Base-by-base conservation (phyloP, 768 basidiomycete species). In the Tylopilus vinaceipallidus region DNA sequence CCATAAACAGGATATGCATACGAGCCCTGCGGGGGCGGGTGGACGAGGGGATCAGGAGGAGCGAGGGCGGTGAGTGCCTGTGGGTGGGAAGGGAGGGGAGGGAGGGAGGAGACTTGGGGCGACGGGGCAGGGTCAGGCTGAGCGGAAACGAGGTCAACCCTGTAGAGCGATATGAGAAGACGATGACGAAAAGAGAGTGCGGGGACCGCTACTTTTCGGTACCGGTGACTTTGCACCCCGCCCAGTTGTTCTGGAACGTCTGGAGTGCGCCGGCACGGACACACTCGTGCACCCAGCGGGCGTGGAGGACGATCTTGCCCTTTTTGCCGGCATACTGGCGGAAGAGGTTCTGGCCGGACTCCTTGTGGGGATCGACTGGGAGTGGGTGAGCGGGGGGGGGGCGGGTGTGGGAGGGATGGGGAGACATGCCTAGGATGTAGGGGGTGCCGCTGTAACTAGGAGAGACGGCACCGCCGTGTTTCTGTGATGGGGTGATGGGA, bases 261-360 rank as follows among this genome's bases (percentile, higher is more conserved):
- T 88, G 86, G 29, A 93, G 73, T 38, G 78, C 75, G 43, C 80
- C 78, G 6, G 76, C 70, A 57, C 83, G 81, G 58, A 93, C 74
- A 58, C 91, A 93, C 61, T 89, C 86, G 42, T 79, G 77, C 19
- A 90, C 77, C 91, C 91, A 93, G 39, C 79, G 78, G 5, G 80
- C 76, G 58, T 81, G 76, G 7, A 93, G 79, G 3, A 93, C 80
- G 38, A 91, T 72, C 65, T 91, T 91, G 34, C 80, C 82, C 68
- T 88, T 91, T 69, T 91, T 91, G 38, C 79, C 78, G 2, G 78
- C 79, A 65, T 89, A 91, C 60, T 90, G 87, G 37, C 87, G 80
- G 67, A 81, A 91, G 3, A 93, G 66, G 59, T 83, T 90, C 64
- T 91, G 89, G 3, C 91, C 91, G 6, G 88, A 87, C 44, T 81